phyloP scores from a whole-genome alignment of 2,329 filamentous ascomycete genomes.

The Fragosphaeria purpurea region DNA sequence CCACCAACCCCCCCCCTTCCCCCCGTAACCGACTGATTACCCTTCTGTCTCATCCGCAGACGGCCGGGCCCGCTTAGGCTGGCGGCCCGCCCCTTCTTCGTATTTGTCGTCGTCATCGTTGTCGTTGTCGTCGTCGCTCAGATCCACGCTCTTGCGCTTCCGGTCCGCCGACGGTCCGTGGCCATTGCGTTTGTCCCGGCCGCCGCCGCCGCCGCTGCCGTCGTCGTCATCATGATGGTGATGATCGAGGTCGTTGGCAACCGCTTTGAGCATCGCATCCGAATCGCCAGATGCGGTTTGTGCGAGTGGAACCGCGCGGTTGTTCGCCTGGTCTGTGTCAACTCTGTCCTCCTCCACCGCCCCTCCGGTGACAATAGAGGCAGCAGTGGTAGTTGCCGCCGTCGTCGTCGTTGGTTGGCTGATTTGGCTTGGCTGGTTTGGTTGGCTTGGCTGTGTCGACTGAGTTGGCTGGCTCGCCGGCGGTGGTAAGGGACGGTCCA shows the following conservation, averaged over 20 bases:
- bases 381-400: background rate
- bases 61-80: constrained; percentile 7
- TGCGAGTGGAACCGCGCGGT: background rate
- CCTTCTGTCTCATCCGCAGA: background rate
- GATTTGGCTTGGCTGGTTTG: constrained; percentile 3
- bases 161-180: constrained; percentile 16
- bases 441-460: background rate
- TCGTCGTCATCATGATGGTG: constrained; percentile 10
- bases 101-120: constrained; percentile 20
- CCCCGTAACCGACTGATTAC: too few species aligned
- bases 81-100: constrained; percentile 13
- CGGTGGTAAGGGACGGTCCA: constrained; percentile 4
- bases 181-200: background rate
- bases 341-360: background rate
- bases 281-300: constrained; percentile 18
- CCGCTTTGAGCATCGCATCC: constrained; percentile 22
- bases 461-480: constrained; percentile 1
- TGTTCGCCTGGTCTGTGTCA: background rate
- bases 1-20: too few species aligned
- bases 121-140: constrained; percentile 18
- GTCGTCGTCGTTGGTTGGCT: background rate
- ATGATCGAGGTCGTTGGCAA: constrained; percentile 20
- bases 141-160: constrained; percentile 20
- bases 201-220: background rate
- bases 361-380: background rate